A percentile compares a stretch with the other conserved stretches of the same genome.
Conservation (phyloP, 2,329 filamentous ascomycete species). For the Xylariaceae sp. region DNA sequence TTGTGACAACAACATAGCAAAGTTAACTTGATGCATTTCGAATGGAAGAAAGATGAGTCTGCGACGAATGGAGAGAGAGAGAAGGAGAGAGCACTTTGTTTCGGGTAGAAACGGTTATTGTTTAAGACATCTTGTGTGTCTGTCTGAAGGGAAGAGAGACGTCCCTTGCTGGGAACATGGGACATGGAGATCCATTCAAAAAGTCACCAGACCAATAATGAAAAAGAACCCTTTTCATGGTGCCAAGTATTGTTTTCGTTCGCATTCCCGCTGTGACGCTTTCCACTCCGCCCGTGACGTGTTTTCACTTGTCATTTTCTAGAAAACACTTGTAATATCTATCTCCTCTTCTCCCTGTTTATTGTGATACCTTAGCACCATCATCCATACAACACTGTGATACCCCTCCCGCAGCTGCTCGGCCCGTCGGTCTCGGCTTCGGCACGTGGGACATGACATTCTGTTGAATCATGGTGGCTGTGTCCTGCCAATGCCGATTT, state of each 20-base stretch:
- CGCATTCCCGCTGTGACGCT: too few relatives aligned
- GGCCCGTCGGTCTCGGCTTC: not conserved
- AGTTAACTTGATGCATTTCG: too few relatives aligned
- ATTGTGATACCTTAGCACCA: too few relatives aligned
- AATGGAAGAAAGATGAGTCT: not conserved
- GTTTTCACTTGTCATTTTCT: not conserved
- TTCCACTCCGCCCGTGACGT: not conserved
- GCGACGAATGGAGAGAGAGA: not conserved
- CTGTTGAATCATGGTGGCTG: not conserved
- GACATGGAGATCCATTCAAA: not conserved
- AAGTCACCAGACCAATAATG: not conserved
- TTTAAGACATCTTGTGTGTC: not conserved
- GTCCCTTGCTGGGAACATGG: too few relatives aligned
- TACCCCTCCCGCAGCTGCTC: too few relatives aligned
- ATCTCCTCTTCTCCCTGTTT: too few relatives aligned
- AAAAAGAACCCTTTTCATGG: too few relatives aligned
- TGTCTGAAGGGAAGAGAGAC: too few relatives aligned
- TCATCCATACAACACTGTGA: too few relatives aligned
- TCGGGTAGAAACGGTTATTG: not conserved
- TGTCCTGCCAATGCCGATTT: not conserved
- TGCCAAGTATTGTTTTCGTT: too few relatives aligned
- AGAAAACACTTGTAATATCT: too few relatives aligned
- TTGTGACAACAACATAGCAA: not conserved
- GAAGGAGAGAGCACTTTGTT: not conserved
- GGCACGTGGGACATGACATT: not conserved